phyloP scores from a whole-genome alignment of 176 grass and related monocot genomes.

The Eleusine coracana region DNA sequence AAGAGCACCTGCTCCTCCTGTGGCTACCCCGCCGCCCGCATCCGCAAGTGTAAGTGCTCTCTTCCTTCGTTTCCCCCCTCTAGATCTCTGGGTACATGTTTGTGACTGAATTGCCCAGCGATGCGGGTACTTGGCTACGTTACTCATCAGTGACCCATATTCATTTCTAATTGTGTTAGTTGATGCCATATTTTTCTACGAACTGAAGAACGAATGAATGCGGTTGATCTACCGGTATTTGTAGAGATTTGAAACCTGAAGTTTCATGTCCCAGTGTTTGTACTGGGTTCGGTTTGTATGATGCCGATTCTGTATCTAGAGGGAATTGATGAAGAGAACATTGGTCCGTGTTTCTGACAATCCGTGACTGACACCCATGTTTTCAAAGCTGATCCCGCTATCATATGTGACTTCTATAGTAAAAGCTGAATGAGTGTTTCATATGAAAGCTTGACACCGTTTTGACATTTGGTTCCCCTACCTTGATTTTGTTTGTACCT shows the following conservation, averaged over 20 bases:
- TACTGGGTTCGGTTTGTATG: neutral
- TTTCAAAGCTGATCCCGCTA: neutral
- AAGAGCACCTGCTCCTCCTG: slow-evolving; percentile 89
- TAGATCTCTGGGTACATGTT: neutral
- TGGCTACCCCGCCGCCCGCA: slow-evolving; percentile 83
- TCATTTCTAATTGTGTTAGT: neutral
- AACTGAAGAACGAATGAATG: no score
- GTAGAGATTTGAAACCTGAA: no score
- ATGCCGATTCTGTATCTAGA: neutral
- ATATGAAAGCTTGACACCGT: neutral
- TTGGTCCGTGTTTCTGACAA: slow-evolving; percentile 36
- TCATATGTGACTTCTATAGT: neutral
- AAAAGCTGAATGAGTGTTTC: neutral
- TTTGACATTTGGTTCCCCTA: neutral
- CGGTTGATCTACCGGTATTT: no score
- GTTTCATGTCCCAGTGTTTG: no score
- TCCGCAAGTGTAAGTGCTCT: slow-evolving; percentile 83
- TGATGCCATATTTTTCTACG: neutral
- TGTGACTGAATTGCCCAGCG: no score
- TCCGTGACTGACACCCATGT: slow-evolving; percentile 7
- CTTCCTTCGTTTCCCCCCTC: neutral
- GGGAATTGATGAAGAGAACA: slow-evolving; percentile 30
- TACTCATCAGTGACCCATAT: no score
- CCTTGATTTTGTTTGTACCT: neutral
- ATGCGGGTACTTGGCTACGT: no score